Base-by-base conservation (phyloP, 257 asterid species). In the Petunia axillaris region DNA sequence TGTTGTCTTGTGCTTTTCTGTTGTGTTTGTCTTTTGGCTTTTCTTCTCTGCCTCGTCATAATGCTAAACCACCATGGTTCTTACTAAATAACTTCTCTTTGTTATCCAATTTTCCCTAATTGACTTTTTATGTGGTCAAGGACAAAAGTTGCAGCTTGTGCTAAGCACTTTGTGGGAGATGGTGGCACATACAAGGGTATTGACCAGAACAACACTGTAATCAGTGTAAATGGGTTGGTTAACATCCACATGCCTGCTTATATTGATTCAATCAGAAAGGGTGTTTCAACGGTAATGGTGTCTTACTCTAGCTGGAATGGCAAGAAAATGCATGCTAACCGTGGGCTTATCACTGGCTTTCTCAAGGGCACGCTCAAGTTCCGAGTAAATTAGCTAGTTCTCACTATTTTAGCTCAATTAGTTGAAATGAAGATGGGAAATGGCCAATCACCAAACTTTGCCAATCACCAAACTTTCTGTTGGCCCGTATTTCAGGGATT, bases 261-360 rank as follows among this genome's bases (percentile, higher is more conserved):
- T 81, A 50, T 82, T 57, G 91, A 93, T 79, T 60, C 98, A 4
- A 81, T 93, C 55, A 79, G 57, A 35, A 93, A 91, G 86, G 97
- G 98, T 10, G 97, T 93, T 40, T 79, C 91, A 75, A 87, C 97
- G 1, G 85, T 91, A 43, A 91, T 93, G 98, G 91, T 90, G 75
- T 89, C 93, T 36, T 93, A 90, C 81, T 87, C 97, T 2, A 93
- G 97, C 87, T 90, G 86, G 94, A 93, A 93, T 52, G 95, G 94
- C 16, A 76, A 81, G 83, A 93, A 87, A 83, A 91, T 93, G 97
- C 97, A 89, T 59, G 91, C 91, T 36, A 90, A 91, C 64, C 83
- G 54, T 52, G 93, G 86, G 44, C 95, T 93, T 6, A 39, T 93
- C 60, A 89, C 95, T 4, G 92, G 88, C 52, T 89, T 76, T 83